Percentiles rank a stretch among this genome's conserved stretches.
phyloP scores from a whole-genome alignment of 345 rosid genomes.

The Pistacia integerrima region DNA sequence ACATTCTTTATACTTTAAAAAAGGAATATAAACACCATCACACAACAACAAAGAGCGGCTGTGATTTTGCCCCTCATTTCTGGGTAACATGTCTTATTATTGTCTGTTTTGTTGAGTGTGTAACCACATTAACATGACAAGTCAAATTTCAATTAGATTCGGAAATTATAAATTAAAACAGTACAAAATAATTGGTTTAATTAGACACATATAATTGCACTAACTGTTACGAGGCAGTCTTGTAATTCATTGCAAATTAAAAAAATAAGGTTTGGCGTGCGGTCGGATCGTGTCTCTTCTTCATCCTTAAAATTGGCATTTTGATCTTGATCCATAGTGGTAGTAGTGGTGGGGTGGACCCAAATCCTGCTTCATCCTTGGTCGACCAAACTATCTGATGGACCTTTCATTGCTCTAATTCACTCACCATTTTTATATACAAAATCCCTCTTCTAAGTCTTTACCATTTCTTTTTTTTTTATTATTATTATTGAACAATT shows the following conservation, averaged over 20 bases:
- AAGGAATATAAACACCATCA: not conserved
- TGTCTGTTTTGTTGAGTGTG: not conserved
- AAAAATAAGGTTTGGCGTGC: not conserved
- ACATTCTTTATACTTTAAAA: not conserved
- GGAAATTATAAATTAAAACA: too few species aligned
- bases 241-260: too few species aligned
- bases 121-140: not conserved
- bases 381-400: constrained; percentile 11
- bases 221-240: too few species aligned
- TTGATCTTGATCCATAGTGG: not conserved
- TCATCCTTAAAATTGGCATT: not conserved
- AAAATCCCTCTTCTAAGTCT: not conserved
- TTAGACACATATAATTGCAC: too few species aligned
- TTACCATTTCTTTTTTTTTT: not conserved
- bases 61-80: not conserved
- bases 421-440: not conserved
- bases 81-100: constrained; percentile 6
- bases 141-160: too few species aligned
- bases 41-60: not conserved
- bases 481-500: not conserved
- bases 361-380: not conserved
- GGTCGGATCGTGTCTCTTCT: not conserved
- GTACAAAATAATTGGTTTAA: too few species aligned
- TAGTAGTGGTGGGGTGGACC: not conserved
- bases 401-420: not conserved